Evolutionary conservation across 495 filamentous ascomycete species (phyloP).

Genomic region (Cudoniella acicularis): DNA sequence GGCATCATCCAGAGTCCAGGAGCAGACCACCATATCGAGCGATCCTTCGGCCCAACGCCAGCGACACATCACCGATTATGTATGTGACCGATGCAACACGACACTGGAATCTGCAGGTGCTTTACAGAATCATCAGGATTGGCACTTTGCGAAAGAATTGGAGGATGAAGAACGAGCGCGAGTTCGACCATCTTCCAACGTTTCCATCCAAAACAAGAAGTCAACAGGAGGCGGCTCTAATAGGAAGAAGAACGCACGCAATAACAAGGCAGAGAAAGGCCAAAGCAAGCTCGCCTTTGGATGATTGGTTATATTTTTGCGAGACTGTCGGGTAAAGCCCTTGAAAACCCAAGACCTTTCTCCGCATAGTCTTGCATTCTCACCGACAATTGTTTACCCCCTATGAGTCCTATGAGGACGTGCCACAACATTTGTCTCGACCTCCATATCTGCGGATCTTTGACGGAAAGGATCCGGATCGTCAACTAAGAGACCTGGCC

Average conservation of each 20-base stretch:
- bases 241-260: conserved; percentile 14
- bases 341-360: not conserved
- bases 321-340: not conserved
- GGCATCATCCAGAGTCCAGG: conserved; percentile 10
- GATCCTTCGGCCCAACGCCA: conserved; percentile 29
- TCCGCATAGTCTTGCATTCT: not conserved
- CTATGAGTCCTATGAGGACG: conserved; percentile 12
- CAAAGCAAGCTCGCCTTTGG: conserved; percentile 74
- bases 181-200: conserved; percentile 10
- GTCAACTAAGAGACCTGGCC: conserved; percentile 9
- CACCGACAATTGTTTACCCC: conserved; percentile 1
- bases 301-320: conserved; percentile 29
- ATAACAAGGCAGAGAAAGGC: conserved; percentile 64
- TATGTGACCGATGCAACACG: conserved; percentile 64
- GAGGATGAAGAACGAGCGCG: conserved; percentile 54
- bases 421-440: conserved; percentile 21
- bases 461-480: conserved; percentile 15
- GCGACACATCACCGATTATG: conserved; percentile 34
- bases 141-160: conserved; percentile 91
- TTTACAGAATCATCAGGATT: conserved; percentile 81
- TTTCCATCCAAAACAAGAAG: conserved; percentile 26
- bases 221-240: conserved; percentile 24
- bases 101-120: conserved; percentile 48
- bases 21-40: not conserved
- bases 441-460: not conserved